Evolutionary conservation across 2,329 filamentous ascomycete genomes (phyloP), one percentile per base, ranked within the genome.

Genomic region (Chaetomium strumarium): DNA sequence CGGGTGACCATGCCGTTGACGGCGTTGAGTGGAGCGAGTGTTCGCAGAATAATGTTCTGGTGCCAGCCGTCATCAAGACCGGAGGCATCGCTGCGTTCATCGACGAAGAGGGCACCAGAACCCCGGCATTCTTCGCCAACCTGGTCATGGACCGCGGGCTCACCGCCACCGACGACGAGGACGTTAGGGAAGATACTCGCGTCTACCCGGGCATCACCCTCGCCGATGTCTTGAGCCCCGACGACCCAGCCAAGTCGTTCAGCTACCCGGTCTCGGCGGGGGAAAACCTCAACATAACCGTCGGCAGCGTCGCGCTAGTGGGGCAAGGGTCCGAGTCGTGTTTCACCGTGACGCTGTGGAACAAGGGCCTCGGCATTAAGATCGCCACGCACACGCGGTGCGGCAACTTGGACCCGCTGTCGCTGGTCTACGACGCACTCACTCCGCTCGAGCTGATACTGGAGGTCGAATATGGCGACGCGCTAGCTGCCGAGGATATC

Each of bases 71-170:
- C 3, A 46, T 60, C 29, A 54, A 50, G 9, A 60, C 59, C 2
- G 59, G 57, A 12, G 59, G 59, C 1, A 37, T 52, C 2, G 58
- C 56, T n/a, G 50, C 55, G 7, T 57, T 58, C 37, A 39, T 60
- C 30, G 51, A 53, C 19, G 19, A 30, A 7, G 37, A 24, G 14
- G 13, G 30, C 38, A 2, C 16, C 3, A 14, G 38, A 9, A 44
- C 30, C 5, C 43, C 54, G 5, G 29, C 24, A 5, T 37, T 54
- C n/a, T 59, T 55, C 12, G 51, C 56, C 17, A 51, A 54, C 38
- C 19, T 55, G 19, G 39, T 59, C 48, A 59, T 52, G 38, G 49
- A 55, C 30, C 52, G 51, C 24, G 57, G 57, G 29, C 49, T 59
- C 13, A 52, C 52, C 10, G 51, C 48, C 7, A 59, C 57, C 4